Evolutionary conservation across 2,329 filamentous ascomycete genomes (phyloP), one percentile per base, ranked within the genome.

Genomic region (Alternaria sp.): DNA sequence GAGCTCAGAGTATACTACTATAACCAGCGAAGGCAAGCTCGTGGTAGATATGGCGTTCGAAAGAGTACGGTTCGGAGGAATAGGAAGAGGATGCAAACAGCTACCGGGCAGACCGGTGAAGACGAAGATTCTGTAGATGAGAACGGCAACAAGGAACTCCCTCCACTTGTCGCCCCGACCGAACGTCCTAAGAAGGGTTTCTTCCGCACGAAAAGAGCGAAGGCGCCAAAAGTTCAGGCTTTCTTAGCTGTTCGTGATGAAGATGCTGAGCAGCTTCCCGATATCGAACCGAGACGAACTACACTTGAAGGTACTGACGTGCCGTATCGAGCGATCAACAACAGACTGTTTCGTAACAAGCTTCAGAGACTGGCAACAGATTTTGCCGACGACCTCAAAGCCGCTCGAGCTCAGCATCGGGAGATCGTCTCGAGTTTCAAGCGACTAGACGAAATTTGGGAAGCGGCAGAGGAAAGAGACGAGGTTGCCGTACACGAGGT

Each of bases 401-500:
- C 71, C 60, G 69, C 69, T 36, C 69, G 75, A 54, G 69, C 66
- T 41, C 73, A 76, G 47, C 75, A 79, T 44, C 68, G 76, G 51
- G 77, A 78, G 44, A 80, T 80, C 36, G 73, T 77, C 14, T 75
- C 76, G 11, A 77, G 78, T 34, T 79, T 82, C 41, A 72, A 83
- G 61, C 82, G 84, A 51, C 70, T 87, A 58, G 74, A 83, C 9
- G 78, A 81, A 24, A 56, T 78, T 6, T 65, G 67, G 34, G 65
- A 70, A 11, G 78, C 71, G 16, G 79, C 86, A 59, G 81, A 85
- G 62, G 74, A 76, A 22, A 85, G 84, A 9, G 80, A 86, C 28
- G 73, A 80, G 24, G 79, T 82, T 41, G 83, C 84, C 3, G 80
- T 81, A 7, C 81, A 84, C 39, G 83, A 86, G 51, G 89, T 87